These are phyloP conservation scores for Xylaria hypoxylon DNA, from an alignment of 2,329 filamentous ascomycete species.

Conservation along the genomic window DNA sequence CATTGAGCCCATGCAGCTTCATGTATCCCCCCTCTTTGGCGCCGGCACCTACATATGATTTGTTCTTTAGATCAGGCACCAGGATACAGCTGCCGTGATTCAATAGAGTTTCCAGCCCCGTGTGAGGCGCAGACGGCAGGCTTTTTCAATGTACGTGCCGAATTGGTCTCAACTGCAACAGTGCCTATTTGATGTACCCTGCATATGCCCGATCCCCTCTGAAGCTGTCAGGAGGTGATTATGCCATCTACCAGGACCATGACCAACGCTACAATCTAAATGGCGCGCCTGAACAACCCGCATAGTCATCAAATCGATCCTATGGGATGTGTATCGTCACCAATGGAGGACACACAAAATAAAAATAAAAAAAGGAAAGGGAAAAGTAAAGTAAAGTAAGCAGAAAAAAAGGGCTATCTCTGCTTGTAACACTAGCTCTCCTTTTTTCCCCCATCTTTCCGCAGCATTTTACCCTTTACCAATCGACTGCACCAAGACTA, in stretches of 20 bases:
- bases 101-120: conserved; percentile 32
- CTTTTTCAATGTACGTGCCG: conserved; percentile 15
- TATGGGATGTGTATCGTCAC: conserved; percentile 7
- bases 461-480: neutral
- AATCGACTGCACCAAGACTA: neutral
- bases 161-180: conserved; percentile 19
- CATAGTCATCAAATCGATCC: conserved; percentile 19
- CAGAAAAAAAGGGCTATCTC: neutral
- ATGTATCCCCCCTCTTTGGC: conserved; percentile 32
- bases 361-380: neutral
- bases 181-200: conserved; percentile 5
- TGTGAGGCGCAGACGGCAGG: conserved; percentile 26
- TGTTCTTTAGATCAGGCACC: conserved; percentile 32
- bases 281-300: conserved; percentile 25
- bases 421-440: neutral
- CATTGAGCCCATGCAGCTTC: conserved; percentile 27
- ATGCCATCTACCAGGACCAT: conserved; percentile 21
- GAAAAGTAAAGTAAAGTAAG: conserved; percentile 1
- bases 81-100: conserved; percentile 26
- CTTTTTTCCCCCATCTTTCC: neutral
- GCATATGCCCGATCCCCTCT: conserved; percentile 30
- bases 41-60: conserved; percentile 32
- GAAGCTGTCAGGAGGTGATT: conserved; percentile 25
- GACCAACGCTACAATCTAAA: conserved; percentile 20
- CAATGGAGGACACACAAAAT: conserved; percentile 6